Evolutionary conservation across 306 rosid genomes (phyloP).

Genomic region (Dryas octopetala): DNA sequence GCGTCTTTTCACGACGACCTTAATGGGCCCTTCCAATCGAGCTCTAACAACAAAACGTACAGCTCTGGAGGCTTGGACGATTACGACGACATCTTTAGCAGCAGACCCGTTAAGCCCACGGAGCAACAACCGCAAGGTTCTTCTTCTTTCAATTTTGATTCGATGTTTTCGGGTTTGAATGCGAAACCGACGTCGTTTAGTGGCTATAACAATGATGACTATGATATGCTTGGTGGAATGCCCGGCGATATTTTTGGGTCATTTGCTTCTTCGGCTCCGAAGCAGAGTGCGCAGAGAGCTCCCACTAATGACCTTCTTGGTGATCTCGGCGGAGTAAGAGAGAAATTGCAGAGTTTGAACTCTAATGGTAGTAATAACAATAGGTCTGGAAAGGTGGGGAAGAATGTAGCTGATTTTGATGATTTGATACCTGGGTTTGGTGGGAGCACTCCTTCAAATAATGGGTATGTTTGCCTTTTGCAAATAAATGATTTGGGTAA

Average conservation of each 20-base stretch:
- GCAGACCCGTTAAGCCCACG: conserved; percentile 31
- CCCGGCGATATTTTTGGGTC: conserved; percentile 41
- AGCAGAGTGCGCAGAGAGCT: conserved; percentile 40
- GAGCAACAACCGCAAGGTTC: conserved; percentile 31
- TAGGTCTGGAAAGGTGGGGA: conserved; percentile 6
- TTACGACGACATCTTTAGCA: conserved; percentile 49
- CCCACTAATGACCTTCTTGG: conserved; percentile 52
- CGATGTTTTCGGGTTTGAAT: conserved; percentile 49
- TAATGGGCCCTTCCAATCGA: conserved; percentile 11
- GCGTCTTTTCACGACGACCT: conserved; percentile 32
- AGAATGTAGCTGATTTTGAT: conserved; percentile 40
- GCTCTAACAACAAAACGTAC: conserved; percentile 25
- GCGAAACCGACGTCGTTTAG: conserved; percentile 27
- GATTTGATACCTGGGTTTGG: conserved; percentile 82
- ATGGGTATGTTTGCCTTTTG: conserved; percentile 45
- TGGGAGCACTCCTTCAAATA: conserved; percentile 38
- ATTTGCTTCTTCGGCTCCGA: conserved; percentile 37
- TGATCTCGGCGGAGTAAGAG: conserved; percentile 40
- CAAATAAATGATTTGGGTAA: neutral
- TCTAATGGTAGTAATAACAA: conserved; percentile 14
- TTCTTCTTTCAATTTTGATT: conserved; percentile 51
- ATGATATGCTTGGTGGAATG: conserved; percentile 70
- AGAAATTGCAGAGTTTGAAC: conserved; percentile 22
- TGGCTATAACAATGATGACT: conserved; percentile 27
- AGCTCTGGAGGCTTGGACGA: conserved; percentile 37